Base-by-base conservation (phyloP, 164 flowering plant genomes). In the Amborella trichopoda region DNA sequence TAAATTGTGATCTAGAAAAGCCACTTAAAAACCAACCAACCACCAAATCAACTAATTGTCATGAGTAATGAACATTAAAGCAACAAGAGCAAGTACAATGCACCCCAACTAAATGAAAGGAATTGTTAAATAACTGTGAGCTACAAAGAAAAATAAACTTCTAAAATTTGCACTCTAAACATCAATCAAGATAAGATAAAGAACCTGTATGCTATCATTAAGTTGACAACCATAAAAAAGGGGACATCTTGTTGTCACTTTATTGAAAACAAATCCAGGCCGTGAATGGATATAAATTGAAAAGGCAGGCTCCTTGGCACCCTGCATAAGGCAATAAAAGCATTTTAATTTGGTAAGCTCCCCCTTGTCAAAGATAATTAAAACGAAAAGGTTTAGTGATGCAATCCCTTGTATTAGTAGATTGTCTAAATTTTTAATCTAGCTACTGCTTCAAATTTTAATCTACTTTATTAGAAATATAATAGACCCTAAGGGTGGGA, bases 251-350 rank as follows among this genome's bases (percentile, higher is more conserved):
- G 97, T 83, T 6, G 83, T 89, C 49, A 69, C 85, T 58, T 71
- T 72, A 67, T 60, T 89, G 57, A 89, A 66, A 33, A 85, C 32
- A 71, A 89, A 85, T 13, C 97, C 94, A 26, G 97, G 97, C 61
- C 97, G 80, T 32, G 97, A 77, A 56, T 89, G 95, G 52, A 85
- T 81, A 46, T 30, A 80, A 37, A 89, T 71, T 33, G 95, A 85
- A 66, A 82, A 82, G 26, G 41, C 74, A 33, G 47, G 52, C 52
- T 77, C 83, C 50, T 59, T 60, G 10, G 72, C 81, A 39, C 76
- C 93, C 95, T 85, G 84, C 64, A 69, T 61, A 64, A 52, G 17
- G 41, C 19, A 8, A 37, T 6, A 37, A 10, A n/a, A 5, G 41
- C 14, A 6, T 21, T 5, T 6, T 37, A 18, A 37, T 18, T n/a